Conservation (phyloP, 2,329 filamentous ascomycete species). For the Metarhizium rileyi region DNA sequence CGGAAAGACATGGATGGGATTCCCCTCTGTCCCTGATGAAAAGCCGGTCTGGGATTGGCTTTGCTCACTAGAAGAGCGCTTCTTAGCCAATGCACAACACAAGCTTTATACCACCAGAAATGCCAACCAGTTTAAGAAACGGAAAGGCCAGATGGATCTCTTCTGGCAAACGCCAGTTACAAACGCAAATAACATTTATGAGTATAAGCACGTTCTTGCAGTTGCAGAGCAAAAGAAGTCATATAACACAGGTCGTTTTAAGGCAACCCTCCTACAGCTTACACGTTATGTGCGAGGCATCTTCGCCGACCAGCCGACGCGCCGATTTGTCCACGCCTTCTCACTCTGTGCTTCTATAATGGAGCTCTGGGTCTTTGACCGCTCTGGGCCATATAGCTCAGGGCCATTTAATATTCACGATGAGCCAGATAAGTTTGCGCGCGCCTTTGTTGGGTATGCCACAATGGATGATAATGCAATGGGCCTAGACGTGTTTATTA, state of each 20-base stretch:
- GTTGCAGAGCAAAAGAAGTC: slow-evolving; percentile 13
- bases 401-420: slow-evolving; percentile 10
- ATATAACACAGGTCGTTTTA: slow-evolving; percentile 8
- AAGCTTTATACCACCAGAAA: slow-evolving; percentile 11
- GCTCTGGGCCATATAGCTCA: slow-evolving; percentile 13
- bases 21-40: slow-evolving; percentile 9
- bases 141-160: slow-evolving; percentile 10
- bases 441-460: slow-evolving; percentile 11
- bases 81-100: slow-evolving; percentile 8
- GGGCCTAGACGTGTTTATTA: slow-evolving; percentile 8
- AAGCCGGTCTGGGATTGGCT: slow-evolving; percentile 5
- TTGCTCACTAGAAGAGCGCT: slow-evolving; percentile 4
- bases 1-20: slow-evolving; percentile 10
- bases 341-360: slow-evolving; percentile 7
- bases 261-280: slow-evolving; percentile 11
- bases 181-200: slow-evolving; percentile 1
- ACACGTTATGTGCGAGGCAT: slow-evolving; percentile 10
- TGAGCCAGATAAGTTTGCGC: slow-evolving; percentile 10
- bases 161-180: slow-evolving; percentile 11
- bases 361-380: slow-evolving; percentile 16
- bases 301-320: slow-evolving; percentile 13
- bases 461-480: slow-evolving; percentile 12
- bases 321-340: slow-evolving; percentile 13
- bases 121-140: slow-evolving; percentile 9
- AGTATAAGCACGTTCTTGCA: slow-evolving; percentile 13